These are phyloP conservation scores for Sporobolomyces phaffii DNA, from an alignment of 768 basidiomycete species.

Conservation along the genomic window DNA sequence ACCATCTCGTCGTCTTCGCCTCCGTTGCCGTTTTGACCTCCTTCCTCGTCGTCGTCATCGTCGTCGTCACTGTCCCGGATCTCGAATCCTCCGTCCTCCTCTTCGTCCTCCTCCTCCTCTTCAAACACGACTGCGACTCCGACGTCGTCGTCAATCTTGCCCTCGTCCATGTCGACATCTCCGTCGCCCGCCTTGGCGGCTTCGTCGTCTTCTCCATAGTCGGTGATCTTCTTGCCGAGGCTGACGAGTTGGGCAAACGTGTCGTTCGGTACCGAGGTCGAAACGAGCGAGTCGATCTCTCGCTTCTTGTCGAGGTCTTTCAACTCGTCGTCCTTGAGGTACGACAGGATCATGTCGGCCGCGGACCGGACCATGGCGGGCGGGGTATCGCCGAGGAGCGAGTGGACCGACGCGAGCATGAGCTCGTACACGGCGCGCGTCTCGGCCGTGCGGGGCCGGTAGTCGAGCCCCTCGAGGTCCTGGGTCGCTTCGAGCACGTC, in stretches of 20 bases:
- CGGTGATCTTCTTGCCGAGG: conserved; percentile 89
- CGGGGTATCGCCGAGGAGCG: conserved; percentile 80
- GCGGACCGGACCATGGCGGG: conserved; percentile 94
- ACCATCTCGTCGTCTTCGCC: conserved; percentile 61
- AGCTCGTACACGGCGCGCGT: conserved; percentile 91
- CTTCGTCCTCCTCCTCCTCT: conserved; percentile 91
- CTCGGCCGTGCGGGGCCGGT: conserved; percentile 87
- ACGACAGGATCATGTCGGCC: conserved; percentile 82
- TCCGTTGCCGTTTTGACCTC: conserved; percentile 38
- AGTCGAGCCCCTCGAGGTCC: conserved; percentile 81
- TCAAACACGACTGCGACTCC: conserved; percentile 98
- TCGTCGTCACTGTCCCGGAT: conserved; percentile 60
- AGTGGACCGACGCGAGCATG: conserved; percentile 73
- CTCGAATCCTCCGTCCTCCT: conserved; percentile 83
- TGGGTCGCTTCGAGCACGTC: conserved; percentile 93
- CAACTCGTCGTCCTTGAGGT: conserved; percentile 70
- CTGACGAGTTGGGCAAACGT: conserved; percentile 73
- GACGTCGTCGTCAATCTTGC: conserved; percentile 87
- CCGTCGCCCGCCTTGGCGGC: conserved; percentile 61
- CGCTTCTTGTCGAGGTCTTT: conserved; percentile 98
- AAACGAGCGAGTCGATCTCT: conserved; percentile 73
- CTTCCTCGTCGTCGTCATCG: conserved; percentile 50
- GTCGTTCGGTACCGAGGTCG: conserved; percentile 62
- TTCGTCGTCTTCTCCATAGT: conserved; percentile 61
- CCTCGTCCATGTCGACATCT: conserved; percentile 73